Conservation (phyloP, 1,284 basidiomycete species). For the Moesziomyces antarcticus region DNA sequence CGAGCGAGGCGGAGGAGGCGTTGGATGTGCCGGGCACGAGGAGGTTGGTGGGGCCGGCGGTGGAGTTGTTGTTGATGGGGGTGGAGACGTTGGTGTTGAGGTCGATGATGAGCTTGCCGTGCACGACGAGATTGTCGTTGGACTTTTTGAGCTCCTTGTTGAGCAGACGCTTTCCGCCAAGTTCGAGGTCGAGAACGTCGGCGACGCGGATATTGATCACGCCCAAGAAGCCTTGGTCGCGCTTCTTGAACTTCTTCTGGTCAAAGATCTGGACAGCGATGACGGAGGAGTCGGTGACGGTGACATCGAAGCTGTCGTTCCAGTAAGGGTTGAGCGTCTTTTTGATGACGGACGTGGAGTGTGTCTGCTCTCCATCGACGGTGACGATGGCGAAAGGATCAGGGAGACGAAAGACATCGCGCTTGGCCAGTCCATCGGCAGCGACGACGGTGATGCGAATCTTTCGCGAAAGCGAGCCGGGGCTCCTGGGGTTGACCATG, state of each 20-base stretch:
- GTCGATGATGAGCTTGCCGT: slow-evolving; percentile 68
- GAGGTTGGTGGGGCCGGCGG: slow-evolving; percentile 50
- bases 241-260: slow-evolving; percentile 94
- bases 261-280: slow-evolving; percentile 95
- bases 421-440: slow-evolving; percentile 65
- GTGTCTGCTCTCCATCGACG: slow-evolving; percentile 92
- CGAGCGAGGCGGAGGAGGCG: slow-evolving; percentile 56
- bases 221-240: slow-evolving; percentile 92
- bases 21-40: slow-evolving; percentile 47
- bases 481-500: slow-evolving; percentile 63
- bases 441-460: slow-evolving; percentile 67
- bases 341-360: slow-evolving; percentile 77
- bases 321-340: slow-evolving; percentile 68
- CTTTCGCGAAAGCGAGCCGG: slow-evolving; percentile 57
- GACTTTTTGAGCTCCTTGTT: slow-evolving; percentile 67
- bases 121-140: slow-evolving; percentile 67
- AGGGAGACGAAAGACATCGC: slow-evolving; percentile 76
- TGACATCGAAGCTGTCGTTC: slow-evolving; percentile 69
- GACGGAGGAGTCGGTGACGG: slow-evolving; percentile 88
- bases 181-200: slow-evolving; percentile 87
- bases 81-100: slow-evolving; percentile 67
- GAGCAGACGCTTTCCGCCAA: slow-evolving; percentile 82
- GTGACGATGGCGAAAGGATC: slow-evolving; percentile 95
- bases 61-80: slow-evolving; percentile 59
- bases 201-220: slow-evolving; percentile 91